Evolutionary conservation across 1,284 basidiomycete species (phyloP).

Genomic region (Malassezia vespertilionis): DNA sequence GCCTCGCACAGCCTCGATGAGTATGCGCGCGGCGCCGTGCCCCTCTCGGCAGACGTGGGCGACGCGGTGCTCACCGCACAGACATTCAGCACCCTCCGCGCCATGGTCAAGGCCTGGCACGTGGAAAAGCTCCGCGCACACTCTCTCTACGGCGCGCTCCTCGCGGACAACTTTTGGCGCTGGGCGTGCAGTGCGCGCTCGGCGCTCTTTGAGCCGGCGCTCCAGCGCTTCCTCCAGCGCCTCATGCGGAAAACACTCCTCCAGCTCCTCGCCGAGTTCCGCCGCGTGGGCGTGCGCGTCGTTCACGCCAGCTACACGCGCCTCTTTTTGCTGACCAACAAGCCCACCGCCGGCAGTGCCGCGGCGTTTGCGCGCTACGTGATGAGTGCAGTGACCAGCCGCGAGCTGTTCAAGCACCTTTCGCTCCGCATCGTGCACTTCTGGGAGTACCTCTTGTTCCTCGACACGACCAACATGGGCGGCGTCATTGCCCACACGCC

Average conservation of each 20-base stretch:
- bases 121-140: constrained; percentile 64
- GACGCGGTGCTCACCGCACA: constrained; percentile 84
- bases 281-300: constrained; percentile 80
- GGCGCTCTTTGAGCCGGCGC: constrained; percentile 79
- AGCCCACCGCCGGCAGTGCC: constrained; percentile 82
- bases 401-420: constrained; percentile 90
- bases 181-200: constrained; percentile 82
- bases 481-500: constrained; percentile 66
- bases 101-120: constrained; percentile 83
- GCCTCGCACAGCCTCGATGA: constrained; percentile 75
- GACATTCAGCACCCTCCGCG: constrained; percentile 73
- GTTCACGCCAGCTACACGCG: constrained; percentile 90
- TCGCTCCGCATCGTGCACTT: constrained; percentile 75
- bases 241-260: constrained; percentile 98
- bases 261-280: constrained; percentile 92
- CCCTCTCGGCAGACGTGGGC: constrained; percentile 59
- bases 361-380: constrained; percentile 89
- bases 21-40: constrained; percentile 64
- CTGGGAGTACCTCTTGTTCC: constrained; percentile 89
- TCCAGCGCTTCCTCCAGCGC: constrained; percentile 85
- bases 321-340: constrained; percentile 81
- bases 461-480: constrained; percentile 88
- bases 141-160: constrained; percentile 52
- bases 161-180: constrained; percentile 84
- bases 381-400: constrained; percentile 77